phyloP scores from a whole-genome alignment of 768 basidiomycete genomes.

The Auricularia cornea region DNA sequence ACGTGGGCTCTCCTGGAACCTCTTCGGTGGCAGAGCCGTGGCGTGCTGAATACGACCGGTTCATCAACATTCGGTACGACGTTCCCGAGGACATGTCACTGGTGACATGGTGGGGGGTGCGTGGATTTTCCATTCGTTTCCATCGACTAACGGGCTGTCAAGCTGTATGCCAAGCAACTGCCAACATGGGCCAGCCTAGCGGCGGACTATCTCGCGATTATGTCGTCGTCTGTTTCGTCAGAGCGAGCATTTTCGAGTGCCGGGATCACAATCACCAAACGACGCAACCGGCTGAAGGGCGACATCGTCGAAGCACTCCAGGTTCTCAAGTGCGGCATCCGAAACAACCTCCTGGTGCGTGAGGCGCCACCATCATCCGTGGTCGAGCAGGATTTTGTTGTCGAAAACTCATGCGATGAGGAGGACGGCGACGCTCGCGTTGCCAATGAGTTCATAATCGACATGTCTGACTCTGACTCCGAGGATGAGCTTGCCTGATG shows the following conservation, averaged over 20 bases:
- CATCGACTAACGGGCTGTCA: background rate
- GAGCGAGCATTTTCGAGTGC: constrained; percentile 33
- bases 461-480: too few relatives aligned
- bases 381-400: background rate
- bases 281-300: constrained; percentile 24
- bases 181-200: constrained; percentile 31
- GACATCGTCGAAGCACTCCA: constrained; percentile 30
- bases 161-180: constrained; percentile 19
- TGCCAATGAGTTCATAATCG: too few relatives aligned
- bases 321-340: constrained; percentile 16
- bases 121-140: background rate
- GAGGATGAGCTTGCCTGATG: too few relatives aligned
- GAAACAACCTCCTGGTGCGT: background rate
- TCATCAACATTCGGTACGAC: too few relatives aligned
- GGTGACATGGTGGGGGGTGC: background rate
- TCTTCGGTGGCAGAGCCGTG: too few relatives aligned
- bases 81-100: too few relatives aligned
- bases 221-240: constrained; percentile 31
- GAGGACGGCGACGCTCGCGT: too few relatives aligned
- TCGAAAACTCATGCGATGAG: too few relatives aligned
- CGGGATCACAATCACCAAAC: constrained; percentile 32
- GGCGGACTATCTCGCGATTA: constrained; percentile 29
- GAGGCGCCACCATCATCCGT: background rate
- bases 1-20: too few relatives aligned
- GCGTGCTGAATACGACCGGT: too few relatives aligned